These are phyloP conservation scores for Coemansia sp. DNA, from an alignment of 192 early-diverging fungal species.

Conservation along the genomic window DNA sequence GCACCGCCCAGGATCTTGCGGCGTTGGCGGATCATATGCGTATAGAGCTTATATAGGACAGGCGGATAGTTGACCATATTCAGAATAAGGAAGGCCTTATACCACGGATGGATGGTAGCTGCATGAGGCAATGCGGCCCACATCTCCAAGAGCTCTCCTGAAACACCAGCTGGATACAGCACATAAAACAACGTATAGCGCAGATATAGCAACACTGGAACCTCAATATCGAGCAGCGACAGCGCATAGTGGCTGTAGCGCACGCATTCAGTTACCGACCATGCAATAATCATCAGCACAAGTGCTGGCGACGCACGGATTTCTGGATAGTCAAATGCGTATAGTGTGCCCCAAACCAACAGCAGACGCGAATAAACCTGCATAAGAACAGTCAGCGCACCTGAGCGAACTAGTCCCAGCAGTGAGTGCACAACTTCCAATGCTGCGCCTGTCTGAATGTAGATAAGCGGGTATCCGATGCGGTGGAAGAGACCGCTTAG, in stretches of 20 bases:
- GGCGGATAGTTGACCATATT: constrained; percentile 64
- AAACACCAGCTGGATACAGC: constrained; percentile 88
- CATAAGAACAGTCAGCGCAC: constrained; percentile 73
- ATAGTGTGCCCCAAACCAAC: constrained; percentile 78
- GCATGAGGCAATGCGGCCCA: constrained; percentile 68
- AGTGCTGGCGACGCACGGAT: constrained; percentile 66
- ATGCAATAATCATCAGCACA: constrained; percentile 83
- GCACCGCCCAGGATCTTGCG: constrained; percentile 64
- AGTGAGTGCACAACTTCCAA: constrained; percentile 71
- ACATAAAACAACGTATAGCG: constrained; percentile 95
- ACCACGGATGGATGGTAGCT: constrained; percentile 47
- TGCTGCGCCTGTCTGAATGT: constrained; percentile 79
- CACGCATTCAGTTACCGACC: constrained; percentile 87
- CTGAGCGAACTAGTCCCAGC: constrained; percentile 75
- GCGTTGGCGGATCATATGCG: constrained; percentile 90
- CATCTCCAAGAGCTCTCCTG: constrained; percentile 76
- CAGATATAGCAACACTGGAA: constrained; percentile 25
- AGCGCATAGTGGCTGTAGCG: constrained; percentile 90
- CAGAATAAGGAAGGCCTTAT: constrained; percentile 61
- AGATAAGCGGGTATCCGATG: constrained; percentile 61
- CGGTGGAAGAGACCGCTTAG: constrained; percentile 61
- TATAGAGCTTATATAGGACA: constrained; percentile 84
- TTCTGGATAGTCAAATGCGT: constrained; percentile 67
- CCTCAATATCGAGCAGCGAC: constrained; percentile 61
- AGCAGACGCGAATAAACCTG: constrained; percentile 87